Evolutionary conservation across 2,329 filamentous ascomycete species (phyloP), one percentile per base, ranked within the genome.

Genomic region (Escovopsis weberi): DNA sequence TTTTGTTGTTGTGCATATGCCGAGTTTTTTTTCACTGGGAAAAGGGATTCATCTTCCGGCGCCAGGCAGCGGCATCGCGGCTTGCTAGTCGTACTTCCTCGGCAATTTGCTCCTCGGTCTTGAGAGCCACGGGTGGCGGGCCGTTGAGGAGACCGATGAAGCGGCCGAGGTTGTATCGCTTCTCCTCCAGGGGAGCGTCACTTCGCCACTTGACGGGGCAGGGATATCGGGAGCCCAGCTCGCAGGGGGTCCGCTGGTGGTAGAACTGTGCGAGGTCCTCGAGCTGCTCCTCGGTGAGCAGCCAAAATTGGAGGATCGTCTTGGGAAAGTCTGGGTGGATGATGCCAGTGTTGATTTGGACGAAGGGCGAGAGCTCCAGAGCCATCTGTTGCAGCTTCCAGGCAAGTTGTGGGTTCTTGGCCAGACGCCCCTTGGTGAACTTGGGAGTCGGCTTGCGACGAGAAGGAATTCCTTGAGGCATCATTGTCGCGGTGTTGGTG

Each of bases 201-300:
- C 59, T 58, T 2, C 60, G 57, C 82, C 81, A 86, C 42, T 65
- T 59, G 54, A 87, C 72, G n/a, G 74, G 76, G 50, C 75, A 77
- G 0, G 82, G 82, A 57, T 87, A 87, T 46, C 72, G 66, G 40
- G 57, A 50, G 2, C 71, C 70, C 64, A 67, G 75, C n/a, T 57
- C 55, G 45, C 64, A 64, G 1, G 74, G 75, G 1, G 69, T 74
- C 45, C 69, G 69, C 63, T 87, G 82, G 62, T 83, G 79, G 65
- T 86, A 87, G 61, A 82, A 85, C 50, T 70, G 65, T 3, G 82
- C 82, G 35, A 87, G 69, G 42, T 66, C 64, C 62, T 87, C 82
- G 43, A 85, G 75, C 60, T 87, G 69, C 28, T 62, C 62, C 57
- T 83, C 78, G 12, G 80, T 86, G 33, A 87, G 70, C 30, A 86